Conservation (phyloP, 371 early-diverging fungal genomes). For the Lichtheimia ornata region DNA sequence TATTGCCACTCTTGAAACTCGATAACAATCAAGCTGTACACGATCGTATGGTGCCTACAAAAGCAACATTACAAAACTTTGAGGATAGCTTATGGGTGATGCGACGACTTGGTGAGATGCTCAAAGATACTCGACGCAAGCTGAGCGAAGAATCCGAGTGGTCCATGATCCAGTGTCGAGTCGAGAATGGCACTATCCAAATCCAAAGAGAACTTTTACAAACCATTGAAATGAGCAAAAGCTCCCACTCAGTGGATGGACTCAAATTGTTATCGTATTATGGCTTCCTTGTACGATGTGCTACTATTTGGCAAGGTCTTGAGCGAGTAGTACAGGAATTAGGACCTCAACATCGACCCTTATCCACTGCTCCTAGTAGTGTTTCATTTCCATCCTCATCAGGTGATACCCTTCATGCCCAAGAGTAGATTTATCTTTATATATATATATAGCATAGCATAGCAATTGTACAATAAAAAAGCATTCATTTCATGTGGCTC, state of each 20-base stretch:
- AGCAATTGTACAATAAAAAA: neutral
- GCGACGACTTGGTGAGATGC: constrained; percentile 18
- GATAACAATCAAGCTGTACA: neutral
- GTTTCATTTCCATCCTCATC: constrained; percentile 2
- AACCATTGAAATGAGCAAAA: constrained; percentile 7
- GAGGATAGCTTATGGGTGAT: constrained; percentile 18
- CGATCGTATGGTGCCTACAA: constrained; percentile 13
- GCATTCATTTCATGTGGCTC: neutral
- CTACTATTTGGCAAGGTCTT: constrained; percentile 22
- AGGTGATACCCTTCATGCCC: constrained; percentile 1
- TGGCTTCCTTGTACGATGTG: constrained; percentile 24
- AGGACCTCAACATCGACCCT: constrained; percentile 10
- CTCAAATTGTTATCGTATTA: constrained; percentile 20
- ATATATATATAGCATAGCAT: no score
- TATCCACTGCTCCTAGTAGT: neutral
- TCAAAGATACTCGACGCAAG: constrained; percentile 14
- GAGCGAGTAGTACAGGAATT: constrained; percentile 14
- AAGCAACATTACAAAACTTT: constrained; percentile 17
- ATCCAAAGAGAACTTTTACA: constrained; percentile 14
- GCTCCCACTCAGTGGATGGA: constrained; percentile 9
- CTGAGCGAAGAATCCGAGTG: constrained; percentile 20
- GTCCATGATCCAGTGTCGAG: constrained; percentile 9
- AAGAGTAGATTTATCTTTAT: neutral
- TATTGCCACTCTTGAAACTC: constrained; percentile 26
- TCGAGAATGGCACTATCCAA: constrained; percentile 9